Evolutionary conservation across 2,329 filamentous ascomycete genomes (phyloP).

Genomic region (Phialophora expanda): DNA sequence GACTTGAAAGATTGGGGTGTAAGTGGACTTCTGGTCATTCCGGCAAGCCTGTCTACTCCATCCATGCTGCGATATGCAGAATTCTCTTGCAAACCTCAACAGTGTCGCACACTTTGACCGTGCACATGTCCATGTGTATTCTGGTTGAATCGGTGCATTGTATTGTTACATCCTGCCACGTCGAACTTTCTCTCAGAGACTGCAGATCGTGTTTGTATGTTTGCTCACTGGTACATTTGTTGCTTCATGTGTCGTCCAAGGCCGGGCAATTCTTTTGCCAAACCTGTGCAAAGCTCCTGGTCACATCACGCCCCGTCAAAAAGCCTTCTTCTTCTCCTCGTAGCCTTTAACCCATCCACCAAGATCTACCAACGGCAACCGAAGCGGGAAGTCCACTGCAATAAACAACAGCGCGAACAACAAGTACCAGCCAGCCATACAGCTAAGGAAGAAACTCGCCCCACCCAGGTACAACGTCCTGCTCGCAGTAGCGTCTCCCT

Average conservation of each 20-base stretch:
- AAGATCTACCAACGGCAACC: conserved; percentile 63
- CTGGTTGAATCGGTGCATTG: not conserved
- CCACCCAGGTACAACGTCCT: conserved; percentile 37
- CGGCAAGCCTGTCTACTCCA: not conserved
- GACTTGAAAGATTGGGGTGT: not conserved
- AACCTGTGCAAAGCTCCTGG: not conserved
- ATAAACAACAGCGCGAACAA: conserved; percentile 59
- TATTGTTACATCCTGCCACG: not conserved
- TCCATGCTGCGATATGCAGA: not conserved
- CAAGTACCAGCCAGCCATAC: conserved; percentile 60
- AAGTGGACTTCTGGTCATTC: not conserved
- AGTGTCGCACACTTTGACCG: not conserved
- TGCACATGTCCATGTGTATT: too few relatives aligned
- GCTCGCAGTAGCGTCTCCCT: conserved; percentile 48
- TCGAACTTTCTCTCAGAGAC: too few relatives aligned
- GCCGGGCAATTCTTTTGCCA: too few relatives aligned
- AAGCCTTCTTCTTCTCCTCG: conserved; percentile 2
- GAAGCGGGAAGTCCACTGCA: conserved; percentile 61
- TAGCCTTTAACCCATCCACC: conserved; percentile 40
- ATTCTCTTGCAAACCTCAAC: not conserved
- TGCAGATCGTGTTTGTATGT: not conserved
- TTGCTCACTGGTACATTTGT: not conserved
- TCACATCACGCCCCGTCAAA: not conserved
- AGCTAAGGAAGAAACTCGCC: conserved; percentile 55
- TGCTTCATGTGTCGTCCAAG: not conserved